Evolutionary conservation across 805 yeast genomes (phyloP).

Genomic region (Myxozyma monticola): DNA sequence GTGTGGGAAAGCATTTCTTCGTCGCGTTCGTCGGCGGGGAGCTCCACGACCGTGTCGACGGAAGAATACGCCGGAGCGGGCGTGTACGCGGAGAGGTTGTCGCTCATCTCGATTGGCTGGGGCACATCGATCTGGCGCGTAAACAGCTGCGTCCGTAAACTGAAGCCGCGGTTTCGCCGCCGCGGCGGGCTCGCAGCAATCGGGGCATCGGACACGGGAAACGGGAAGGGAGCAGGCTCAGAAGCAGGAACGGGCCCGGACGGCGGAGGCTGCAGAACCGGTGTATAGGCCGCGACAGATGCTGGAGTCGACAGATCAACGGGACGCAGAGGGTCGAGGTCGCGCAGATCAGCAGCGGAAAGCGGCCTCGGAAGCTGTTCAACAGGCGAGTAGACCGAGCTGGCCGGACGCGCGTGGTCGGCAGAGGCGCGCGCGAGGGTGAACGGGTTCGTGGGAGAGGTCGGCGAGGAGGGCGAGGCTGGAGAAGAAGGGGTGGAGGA

Average conservation of each 20-base stretch:
- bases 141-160: constrained; percentile 65
- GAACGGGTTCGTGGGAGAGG: neutral
- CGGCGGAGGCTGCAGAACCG: no score
- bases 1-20: neutral
- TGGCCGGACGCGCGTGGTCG: neutral
- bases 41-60: neutral
- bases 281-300: no score
- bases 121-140: constrained; percentile 41
- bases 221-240: constrained; percentile 6
- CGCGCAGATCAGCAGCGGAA: neutral
- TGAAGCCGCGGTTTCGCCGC: constrained; percentile 52
- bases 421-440: no score
- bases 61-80: constrained; percentile 18
- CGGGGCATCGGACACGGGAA: constrained; percentile 2
- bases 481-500: neutral
- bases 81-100: constrained; percentile 17
- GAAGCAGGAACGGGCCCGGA: neutral
- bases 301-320: no score
- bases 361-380: neutral
- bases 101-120: constrained; percentile 41
- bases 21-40: neutral
- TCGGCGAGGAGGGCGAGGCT: neutral
- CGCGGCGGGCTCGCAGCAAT: no score
- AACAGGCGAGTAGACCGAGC: no score
- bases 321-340: constrained; percentile 1